phyloP scores from a whole-genome alignment of 2,329 filamentous ascomycete species.

The Sporothrix sp. region DNA sequence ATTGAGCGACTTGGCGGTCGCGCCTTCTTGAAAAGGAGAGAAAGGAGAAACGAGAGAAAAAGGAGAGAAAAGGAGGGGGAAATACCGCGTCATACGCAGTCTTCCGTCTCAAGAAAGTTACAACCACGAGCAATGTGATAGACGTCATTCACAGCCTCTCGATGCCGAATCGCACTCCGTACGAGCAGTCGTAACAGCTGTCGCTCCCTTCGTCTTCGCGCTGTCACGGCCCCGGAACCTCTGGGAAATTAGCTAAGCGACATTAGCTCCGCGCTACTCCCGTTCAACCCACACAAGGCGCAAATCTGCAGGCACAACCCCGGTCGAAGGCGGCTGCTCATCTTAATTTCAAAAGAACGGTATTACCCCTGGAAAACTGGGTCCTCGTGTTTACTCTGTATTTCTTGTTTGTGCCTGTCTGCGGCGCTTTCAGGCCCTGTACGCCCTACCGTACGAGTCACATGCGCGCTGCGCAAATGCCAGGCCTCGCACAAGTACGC shows the following conservation, averaged over 20 bases:
- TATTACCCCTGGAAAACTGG: conserved; percentile 19
- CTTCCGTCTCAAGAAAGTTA: no score
- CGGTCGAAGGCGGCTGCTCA: conserved; percentile 8
- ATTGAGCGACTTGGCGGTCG: neutral
- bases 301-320: conserved; percentile 8
- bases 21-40: no score
- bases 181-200: neutral
- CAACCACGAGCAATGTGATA: no score
- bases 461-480: neutral
- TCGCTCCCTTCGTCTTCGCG: neutral
- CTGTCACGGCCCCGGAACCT: conserved; percentile 10
- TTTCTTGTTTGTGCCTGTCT: neutral
- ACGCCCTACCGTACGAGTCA: neutral
- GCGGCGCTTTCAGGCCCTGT: no score
- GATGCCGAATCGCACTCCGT: no score
- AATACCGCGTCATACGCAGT: no score
- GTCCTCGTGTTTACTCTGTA: neutral
- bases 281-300: conserved; percentile 6
- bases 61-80: no score
- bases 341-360: conserved; percentile 13
- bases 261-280: conserved; percentile 19
- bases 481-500: neutral
- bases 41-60: neutral
- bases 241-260: conserved; percentile 29
- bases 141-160: no score